phyloP scores from a whole-genome alignment of 306 rosid genomes.

The Vigna nakashimae region DNA sequence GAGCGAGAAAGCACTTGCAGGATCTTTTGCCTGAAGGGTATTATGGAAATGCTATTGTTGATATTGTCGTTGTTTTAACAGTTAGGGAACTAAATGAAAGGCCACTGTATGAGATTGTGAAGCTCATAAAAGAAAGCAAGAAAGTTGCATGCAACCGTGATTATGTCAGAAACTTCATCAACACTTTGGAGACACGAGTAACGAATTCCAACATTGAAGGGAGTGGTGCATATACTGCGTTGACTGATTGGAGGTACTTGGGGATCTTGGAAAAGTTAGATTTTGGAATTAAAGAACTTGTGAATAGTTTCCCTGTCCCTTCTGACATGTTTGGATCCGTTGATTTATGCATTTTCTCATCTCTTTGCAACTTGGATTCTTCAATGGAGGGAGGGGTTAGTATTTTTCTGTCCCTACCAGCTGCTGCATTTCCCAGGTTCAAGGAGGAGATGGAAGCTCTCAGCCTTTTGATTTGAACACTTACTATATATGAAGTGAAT shows the following conservation, averaged over 20 bases:
- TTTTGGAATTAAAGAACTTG: conserved; percentile 38
- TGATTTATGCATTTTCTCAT: conserved; percentile 35
- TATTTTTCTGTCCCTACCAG: conserved; percentile 40
- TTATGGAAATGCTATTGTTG: conserved; percentile 50
- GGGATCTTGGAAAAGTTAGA: conserved; percentile 41
- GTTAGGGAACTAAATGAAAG: conserved; percentile 45
- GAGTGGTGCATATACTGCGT: conserved; percentile 23
- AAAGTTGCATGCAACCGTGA: neutral
- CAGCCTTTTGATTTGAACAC: neutral
- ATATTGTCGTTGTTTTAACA: neutral
- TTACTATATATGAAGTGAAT: neutral
- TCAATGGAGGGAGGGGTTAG: conserved; percentile 45
- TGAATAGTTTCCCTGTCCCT: conserved; percentile 38
- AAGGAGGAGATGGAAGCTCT: conserved; percentile 51
- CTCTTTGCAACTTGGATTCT: conserved; percentile 40
- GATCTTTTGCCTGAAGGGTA: conserved; percentile 51
- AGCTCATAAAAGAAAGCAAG: conserved; percentile 42
- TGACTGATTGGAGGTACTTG: conserved; percentile 51
- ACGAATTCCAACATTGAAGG: neutral
- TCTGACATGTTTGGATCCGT: conserved; percentile 36
- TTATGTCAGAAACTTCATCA: conserved; percentile 14
- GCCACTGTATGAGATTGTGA: conserved; percentile 41
- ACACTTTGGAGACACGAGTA: neutral
- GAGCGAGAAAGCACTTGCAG: conserved; percentile 34
- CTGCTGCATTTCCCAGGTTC: conserved; percentile 40